Percentiles rank a stretch among this genome's conserved stretches.
phyloP scores from a whole-genome alignment of 2,329 filamentous ascomycete genomes.

The Xylaria sp. region DNA sequence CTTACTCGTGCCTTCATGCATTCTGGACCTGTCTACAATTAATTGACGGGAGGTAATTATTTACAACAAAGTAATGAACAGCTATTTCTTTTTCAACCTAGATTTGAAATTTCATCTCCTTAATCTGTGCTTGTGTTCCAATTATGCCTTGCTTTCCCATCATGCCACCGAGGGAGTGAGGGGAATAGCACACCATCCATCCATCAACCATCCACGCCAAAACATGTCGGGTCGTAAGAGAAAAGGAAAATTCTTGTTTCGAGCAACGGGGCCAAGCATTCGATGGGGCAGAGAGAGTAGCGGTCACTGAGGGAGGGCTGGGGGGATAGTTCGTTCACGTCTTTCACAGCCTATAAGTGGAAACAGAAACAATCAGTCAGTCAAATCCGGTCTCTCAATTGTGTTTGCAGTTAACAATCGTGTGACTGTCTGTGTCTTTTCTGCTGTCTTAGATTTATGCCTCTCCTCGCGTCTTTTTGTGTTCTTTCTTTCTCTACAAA shows the following conservation, averaged over 20 bases:
- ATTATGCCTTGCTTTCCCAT: not conserved
- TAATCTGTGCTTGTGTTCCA: not conserved
- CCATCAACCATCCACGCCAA: constrained; percentile 6
- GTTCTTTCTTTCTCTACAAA: constrained; percentile 42
- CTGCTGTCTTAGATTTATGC: constrained; percentile 33
- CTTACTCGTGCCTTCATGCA: not conserved
- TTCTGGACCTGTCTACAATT: not conserved
- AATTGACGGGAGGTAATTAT: not conserved
- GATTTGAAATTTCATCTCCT: not conserved
- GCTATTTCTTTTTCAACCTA: constrained; percentile 5
- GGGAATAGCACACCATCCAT: not conserved
- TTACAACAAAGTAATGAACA: constrained; percentile 4
- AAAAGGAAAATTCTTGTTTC: constrained; percentile 1
- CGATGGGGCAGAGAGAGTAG: constrained; percentile 16
- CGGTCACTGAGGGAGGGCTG: constrained; percentile 13
- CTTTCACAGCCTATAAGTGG: constrained; percentile 49
- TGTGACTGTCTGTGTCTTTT: constrained; percentile 29
- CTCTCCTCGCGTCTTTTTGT: constrained; percentile 32
- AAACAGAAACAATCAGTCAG: constrained; percentile 47
- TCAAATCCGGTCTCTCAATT: constrained; percentile 38
- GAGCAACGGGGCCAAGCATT: constrained; percentile 8
- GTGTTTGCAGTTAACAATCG: constrained; percentile 35
- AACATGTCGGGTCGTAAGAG: constrained; percentile 1
- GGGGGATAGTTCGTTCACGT: constrained; percentile 35
- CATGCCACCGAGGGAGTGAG: not conserved